phyloP scores from a whole-genome alignment of 148 eudicot genomes.

The Rhododendron kiyosumense region DNA sequence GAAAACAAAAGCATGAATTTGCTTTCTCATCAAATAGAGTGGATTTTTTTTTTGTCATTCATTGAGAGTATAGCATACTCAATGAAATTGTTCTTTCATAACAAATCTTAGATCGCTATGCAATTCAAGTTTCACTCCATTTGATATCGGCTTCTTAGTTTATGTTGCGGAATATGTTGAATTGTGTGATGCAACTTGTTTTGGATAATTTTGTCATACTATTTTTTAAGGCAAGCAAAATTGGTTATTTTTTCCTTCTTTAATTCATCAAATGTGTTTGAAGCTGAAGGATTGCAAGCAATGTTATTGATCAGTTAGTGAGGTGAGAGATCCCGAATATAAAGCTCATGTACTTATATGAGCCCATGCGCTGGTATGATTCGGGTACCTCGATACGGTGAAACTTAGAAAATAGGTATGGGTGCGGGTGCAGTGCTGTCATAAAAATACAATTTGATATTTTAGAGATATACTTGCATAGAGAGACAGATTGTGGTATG shows the following conservation, averaged over 20 bases:
- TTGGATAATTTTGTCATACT: not conserved
- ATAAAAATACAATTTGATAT: not conserved
- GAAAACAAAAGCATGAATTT: not conserved
- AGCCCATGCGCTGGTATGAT: not conserved
- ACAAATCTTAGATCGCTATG: not conserved
- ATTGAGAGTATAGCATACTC: not conserved
- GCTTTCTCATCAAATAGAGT: not conserved
- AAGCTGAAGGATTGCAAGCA: not conserved
- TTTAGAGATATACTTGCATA: not conserved
- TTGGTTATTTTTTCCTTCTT: not conserved
- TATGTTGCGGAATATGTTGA: not conserved
- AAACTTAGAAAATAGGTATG: not conserved
- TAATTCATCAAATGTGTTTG: not conserved
- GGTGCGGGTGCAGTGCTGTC: not conserved
- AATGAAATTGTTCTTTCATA: not conserved
- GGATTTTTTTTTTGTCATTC: not conserved
- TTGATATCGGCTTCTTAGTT: not conserved
- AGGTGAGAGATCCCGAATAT: not conserved
- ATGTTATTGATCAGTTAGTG: not conserved
- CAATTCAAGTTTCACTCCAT: not conserved
- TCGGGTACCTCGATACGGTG: not conserved
- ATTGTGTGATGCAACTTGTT: not conserved
- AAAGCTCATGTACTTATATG: not conserved
- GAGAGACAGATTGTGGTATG: not conserved
- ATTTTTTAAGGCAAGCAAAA: not conserved